A percentile compares a stretch with the other conserved stretches of the same genome.
Evolutionary conservation across 352 stramenopile species (phyloP).

Genomic region (Phytophthora parvispora): DNA sequence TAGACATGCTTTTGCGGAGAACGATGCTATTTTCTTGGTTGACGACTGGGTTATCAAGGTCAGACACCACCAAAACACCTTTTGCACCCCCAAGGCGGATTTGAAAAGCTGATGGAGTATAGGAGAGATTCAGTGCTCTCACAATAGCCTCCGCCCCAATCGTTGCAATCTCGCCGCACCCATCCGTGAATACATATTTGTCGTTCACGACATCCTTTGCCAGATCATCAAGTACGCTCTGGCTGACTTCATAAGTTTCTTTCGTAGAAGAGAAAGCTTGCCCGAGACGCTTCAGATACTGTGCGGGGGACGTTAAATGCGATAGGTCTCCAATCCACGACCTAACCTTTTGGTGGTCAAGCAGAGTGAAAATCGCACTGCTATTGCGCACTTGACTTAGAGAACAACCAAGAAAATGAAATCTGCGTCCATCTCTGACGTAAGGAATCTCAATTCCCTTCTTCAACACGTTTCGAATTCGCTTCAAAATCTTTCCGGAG

Average conservation of each 20-base stretch:
- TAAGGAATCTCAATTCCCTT: slow-evolving; percentile 53
- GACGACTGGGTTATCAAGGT: slow-evolving; percentile 24
- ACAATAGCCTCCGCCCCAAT: slow-evolving; percentile 51
- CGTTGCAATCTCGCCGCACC: slow-evolving; percentile 70
- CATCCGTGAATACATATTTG: slow-evolving; percentile 74
- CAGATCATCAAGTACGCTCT: slow-evolving; percentile 53
- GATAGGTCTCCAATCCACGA: slow-evolving; percentile 74
- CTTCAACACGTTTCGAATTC: slow-evolving; percentile 51
- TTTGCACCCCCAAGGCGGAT: slow-evolving; percentile 82
- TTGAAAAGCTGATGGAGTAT: slow-evolving; percentile 74
- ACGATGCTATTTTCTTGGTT: slow-evolving; percentile 36
- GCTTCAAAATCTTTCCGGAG: slow-evolving; percentile 38
- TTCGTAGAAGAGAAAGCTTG: slow-evolving; percentile 81
- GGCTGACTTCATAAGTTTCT: slow-evolving; percentile 55
- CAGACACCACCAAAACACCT: slow-evolving; percentile 77
- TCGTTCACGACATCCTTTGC: slow-evolving; percentile 56
- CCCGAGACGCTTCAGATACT: slow-evolving; percentile 83
- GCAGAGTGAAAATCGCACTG: slow-evolving; percentile 73
- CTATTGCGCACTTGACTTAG: slow-evolving; percentile 82
- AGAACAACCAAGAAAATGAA: slow-evolving; percentile 79
- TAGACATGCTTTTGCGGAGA: slow-evolving; percentile 78
- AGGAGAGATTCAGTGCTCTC: slow-evolving; percentile 41
- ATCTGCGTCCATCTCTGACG: slow-evolving; percentile 27
- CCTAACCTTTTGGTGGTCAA: slow-evolving; percentile 61
- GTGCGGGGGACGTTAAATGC: slow-evolving; percentile 58